phyloP scores from a whole-genome alignment of 2,329 filamentous ascomycete species.

The Aspergillus fructus region DNA sequence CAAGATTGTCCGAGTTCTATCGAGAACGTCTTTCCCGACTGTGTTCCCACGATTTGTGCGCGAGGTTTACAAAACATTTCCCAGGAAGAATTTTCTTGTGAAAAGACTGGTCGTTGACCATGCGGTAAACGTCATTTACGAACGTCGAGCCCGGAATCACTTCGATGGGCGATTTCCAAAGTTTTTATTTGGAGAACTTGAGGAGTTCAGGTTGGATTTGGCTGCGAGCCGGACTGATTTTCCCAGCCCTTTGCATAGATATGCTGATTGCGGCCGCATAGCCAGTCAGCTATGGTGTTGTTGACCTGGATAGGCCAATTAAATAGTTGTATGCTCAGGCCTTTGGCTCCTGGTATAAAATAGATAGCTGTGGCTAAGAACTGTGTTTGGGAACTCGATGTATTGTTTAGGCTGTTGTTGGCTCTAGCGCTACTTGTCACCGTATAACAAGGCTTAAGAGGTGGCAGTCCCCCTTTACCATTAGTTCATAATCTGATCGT shows the following conservation, averaged over 20 bases:
- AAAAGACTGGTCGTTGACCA: background rate
- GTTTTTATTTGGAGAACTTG: background rate
- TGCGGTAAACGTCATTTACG: background rate
- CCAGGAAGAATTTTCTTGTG: background rate
- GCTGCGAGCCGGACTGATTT: background rate
- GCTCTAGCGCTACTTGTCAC: background rate
- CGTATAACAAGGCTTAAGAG: background rate
- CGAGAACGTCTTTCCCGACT: background rate
- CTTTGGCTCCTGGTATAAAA: background rate
- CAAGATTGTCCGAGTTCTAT: background rate
- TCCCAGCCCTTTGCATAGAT: background rate
- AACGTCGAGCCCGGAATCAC: background rate
- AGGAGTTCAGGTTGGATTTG: background rate
- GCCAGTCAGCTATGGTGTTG: background rate
- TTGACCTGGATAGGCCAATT: background rate
- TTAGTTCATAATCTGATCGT: background rate
- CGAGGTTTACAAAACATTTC: background rate
- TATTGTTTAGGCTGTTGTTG: background rate
- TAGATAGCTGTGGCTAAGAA: too few relatives aligned
- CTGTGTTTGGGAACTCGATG: background rate
- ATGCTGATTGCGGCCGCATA: background rate
- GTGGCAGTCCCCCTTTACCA: background rate
- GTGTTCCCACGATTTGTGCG: conserved; percentile 8
- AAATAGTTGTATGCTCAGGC: background rate
- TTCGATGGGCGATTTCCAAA: conserved; percentile 1